phyloP scores from a whole-genome alignment of 768 basidiomycete genomes.

The Leccinum longicurvipes region DNA sequence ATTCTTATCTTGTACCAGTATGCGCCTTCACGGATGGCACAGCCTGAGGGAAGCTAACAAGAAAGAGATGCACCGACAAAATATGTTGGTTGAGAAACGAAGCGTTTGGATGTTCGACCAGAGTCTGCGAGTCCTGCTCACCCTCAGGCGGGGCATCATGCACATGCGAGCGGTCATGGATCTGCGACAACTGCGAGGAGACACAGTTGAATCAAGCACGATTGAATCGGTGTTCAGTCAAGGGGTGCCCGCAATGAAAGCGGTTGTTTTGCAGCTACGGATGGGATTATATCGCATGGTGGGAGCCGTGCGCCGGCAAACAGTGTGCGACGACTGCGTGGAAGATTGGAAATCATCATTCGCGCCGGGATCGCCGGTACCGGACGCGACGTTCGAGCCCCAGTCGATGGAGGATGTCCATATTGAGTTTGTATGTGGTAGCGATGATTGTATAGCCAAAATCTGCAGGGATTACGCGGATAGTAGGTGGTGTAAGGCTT shows the following conservation, averaged over 20 bases:
- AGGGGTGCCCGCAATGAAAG: conserved; percentile 18
- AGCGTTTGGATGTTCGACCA: no score
- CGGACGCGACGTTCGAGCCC: no score
- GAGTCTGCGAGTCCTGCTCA: neutral
- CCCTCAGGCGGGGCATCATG: conserved; percentile 20
- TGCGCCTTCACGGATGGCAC: neutral
- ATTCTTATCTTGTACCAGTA: neutral
- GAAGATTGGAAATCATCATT: conserved; percentile 18
- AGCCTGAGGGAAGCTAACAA: conserved; percentile 1
- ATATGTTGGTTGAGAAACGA: no score
- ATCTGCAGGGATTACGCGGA: conserved; percentile 11
- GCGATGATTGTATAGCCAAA: no score
- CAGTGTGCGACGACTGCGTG: conserved; percentile 25
- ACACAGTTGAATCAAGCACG: no score
- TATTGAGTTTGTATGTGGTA: conserved; percentile 9
- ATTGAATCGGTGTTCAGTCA: conserved; percentile 5
- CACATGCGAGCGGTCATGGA: conserved; percentile 18
- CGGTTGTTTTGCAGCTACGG: conserved; percentile 12
- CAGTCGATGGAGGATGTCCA: no score
- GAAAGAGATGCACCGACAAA: no score
- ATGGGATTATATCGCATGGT: conserved; percentile 26
- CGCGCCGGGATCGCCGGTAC: conserved; percentile 1
- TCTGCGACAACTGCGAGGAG: conserved; percentile 22
- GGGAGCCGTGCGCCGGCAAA: no score
- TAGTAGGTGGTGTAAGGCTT: conserved; percentile 12